These are phyloP conservation scores for Flaveria brownii DNA, from an alignment of 129 eudicot genomes.

Conservation along the genomic window DNA sequence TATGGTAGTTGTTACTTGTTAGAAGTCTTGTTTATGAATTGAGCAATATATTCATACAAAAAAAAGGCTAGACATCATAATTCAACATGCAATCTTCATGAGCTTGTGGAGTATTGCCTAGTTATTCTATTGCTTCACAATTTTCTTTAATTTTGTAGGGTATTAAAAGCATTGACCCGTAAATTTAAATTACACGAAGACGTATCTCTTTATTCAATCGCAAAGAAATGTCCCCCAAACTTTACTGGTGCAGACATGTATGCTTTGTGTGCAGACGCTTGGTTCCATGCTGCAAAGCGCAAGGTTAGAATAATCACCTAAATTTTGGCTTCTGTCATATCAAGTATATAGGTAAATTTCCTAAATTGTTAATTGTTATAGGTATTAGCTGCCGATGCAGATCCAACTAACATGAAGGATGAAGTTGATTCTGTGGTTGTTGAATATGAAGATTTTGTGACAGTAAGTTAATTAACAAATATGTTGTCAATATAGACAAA, in stretches of 20 bases:
- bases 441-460: conserved; percentile 80
- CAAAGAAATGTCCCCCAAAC: conserved; percentile 83
- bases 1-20: background rate
- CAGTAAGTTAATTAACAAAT: conserved; percentile 39
- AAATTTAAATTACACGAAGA: conserved; percentile 91
- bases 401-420: conserved; percentile 51
- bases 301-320: conserved; percentile 47
- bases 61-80: conserved; percentile 2
- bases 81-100: conserved; percentile 16
- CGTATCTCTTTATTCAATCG: conserved; percentile 69
- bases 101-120: background rate
- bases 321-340: background rate
- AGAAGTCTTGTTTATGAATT: background rate
- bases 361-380: conserved; percentile 25
- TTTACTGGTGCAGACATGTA: conserved; percentile 99
- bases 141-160: conserved; percentile 48
- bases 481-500: background rate
- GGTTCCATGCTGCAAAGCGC: conserved; percentile 98
- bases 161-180: conserved; percentile 84
- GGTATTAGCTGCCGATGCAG: conserved; percentile 58
- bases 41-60: conserved; percentile 2
- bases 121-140: conserved; percentile 13
- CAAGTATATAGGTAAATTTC: conserved; percentile 4
- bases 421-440: conserved; percentile 65
- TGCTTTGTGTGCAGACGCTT: conserved; percentile 98